Evolutionary conservation across 2,329 filamentous ascomycete genomes (phyloP).

Genomic region (Xylariaceae sp.): DNA sequence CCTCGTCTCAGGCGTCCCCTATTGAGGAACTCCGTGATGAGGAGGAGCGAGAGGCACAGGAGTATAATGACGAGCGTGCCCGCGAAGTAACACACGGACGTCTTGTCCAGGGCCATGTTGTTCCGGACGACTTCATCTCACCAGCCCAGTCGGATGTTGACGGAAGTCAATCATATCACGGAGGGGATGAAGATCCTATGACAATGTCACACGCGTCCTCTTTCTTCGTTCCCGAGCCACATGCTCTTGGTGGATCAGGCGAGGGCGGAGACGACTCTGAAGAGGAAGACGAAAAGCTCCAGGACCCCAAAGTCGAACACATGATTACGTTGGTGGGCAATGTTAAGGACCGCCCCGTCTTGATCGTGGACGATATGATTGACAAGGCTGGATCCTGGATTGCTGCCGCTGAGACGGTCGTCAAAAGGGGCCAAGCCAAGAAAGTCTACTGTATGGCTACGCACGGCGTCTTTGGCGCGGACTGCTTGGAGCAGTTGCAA

Average conservation of each 20-base stretch:
- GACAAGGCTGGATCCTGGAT: conserved; percentile 97
- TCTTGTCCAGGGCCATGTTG: conserved; percentile 88
- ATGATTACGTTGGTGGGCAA: conserved; percentile 98
- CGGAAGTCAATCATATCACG: conserved; percentile 46
- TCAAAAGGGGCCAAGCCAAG: conserved; percentile 85
- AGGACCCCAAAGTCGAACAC: conserved; percentile 76
- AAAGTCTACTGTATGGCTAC: conserved; percentile 98
- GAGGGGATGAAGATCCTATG: conserved; percentile 73
- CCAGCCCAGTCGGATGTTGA: conserved; percentile 59
- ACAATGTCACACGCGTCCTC: conserved; percentile 71
- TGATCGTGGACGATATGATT: conserved; percentile 98
- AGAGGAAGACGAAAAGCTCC: conserved; percentile 86
- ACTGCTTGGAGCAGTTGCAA: conserved; percentile 84
- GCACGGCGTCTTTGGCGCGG: conserved; percentile 86
- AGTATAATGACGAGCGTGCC: conserved; percentile 75
- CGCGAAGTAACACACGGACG: conserved; percentile 88
- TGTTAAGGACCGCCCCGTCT: conserved; percentile 78
- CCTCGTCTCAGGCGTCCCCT: conserved; percentile 33
- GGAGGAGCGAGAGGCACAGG: conserved; percentile 37
- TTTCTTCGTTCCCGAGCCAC: conserved; percentile 64
- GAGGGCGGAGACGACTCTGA: conserved; percentile 81
- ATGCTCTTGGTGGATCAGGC: conserved; percentile 74
- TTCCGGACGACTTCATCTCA: conserved; percentile 87
- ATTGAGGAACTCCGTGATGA: conserved; percentile 35
- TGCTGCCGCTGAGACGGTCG: conserved; percentile 90